phyloP scores from a whole-genome alignment of 352 stramenopile species.

The Aphanomyces astaci region DNA sequence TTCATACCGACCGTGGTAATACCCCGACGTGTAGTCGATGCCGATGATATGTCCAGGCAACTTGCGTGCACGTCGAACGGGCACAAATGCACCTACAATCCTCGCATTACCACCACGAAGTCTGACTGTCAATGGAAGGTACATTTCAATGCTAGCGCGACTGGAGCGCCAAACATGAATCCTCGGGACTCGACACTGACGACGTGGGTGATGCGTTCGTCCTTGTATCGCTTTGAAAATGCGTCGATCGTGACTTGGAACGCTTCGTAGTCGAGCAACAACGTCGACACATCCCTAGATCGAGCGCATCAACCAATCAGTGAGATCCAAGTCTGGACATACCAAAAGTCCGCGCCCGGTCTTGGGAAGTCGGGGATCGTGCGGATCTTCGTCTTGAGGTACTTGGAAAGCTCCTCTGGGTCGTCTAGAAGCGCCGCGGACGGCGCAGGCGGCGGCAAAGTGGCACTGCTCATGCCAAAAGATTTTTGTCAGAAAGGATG shows the following conservation, averaged over 20 bases:
- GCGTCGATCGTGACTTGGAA: constrained; percentile 72
- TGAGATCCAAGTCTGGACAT: not conserved
- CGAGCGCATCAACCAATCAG: not conserved
- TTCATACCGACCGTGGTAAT: constrained; percentile 63
- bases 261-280: constrained; percentile 56
- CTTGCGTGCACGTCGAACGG: constrained; percentile 51
- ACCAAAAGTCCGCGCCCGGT: constrained; percentile 43
- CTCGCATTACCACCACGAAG: not conserved
- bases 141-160: constrained; percentile 51
- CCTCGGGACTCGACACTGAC: constrained; percentile 70
- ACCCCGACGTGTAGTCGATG: constrained; percentile 74
- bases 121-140: no score
- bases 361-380: constrained; percentile 55
- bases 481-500: no score
- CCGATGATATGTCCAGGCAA: constrained; percentile 61
- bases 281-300: constrained; percentile 59
- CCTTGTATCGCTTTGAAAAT: constrained; percentile 48
- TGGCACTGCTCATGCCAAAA: not conserved
- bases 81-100: constrained; percentile 43
- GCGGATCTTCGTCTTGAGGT: constrained; percentile 62
- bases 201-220: constrained; percentile 61
- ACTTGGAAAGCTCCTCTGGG: constrained; percentile 43
- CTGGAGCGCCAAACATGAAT: constrained; percentile 72
- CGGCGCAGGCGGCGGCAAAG: not conserved
- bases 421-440: constrained; percentile 38